phyloP scores from a whole-genome alignment of 495 filamentous ascomycete genomes.

The Penicillium herquei region DNA sequence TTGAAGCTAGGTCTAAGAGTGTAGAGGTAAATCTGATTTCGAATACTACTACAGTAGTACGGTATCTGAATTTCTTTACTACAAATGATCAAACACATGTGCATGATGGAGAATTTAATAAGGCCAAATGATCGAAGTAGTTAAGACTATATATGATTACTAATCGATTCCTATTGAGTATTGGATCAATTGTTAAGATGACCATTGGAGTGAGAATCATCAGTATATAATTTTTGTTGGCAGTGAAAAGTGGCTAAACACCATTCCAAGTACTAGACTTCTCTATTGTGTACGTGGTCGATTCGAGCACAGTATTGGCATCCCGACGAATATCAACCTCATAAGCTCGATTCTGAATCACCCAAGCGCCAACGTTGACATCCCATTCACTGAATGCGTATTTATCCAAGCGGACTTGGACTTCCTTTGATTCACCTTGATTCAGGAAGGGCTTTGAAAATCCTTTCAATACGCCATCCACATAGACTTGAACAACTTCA shows the following conservation, averaged over 20 bases:
- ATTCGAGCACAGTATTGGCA: not conserved
- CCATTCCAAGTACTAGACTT: not conserved
- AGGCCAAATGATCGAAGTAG: no score
- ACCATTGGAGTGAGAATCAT: no score
- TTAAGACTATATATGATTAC: no score
- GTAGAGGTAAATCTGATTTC: no score
- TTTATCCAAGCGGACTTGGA: constrained; percentile 6
- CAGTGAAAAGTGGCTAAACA: not conserved
- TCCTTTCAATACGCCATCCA: not conserved
- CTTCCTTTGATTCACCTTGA: not conserved
- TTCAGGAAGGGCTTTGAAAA: not conserved
- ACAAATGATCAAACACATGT: no score
- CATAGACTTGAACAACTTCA: not conserved
- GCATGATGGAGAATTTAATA: no score
- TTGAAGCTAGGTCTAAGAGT: no score
- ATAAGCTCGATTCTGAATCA: not conserved
- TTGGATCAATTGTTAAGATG: no score
- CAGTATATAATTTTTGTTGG: no score
- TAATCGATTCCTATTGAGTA: no score
- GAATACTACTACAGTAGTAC: no score
- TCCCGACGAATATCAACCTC: not conserved
- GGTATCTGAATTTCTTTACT: no score
- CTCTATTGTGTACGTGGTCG: not conserved
- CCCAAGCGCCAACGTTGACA: not conserved
- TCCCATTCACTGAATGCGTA: constrained; percentile 8